These are phyloP conservation scores for Drosera spatulata DNA, from an alignment of 179 eudicot genomes.

Conservation along the genomic window DNA sequence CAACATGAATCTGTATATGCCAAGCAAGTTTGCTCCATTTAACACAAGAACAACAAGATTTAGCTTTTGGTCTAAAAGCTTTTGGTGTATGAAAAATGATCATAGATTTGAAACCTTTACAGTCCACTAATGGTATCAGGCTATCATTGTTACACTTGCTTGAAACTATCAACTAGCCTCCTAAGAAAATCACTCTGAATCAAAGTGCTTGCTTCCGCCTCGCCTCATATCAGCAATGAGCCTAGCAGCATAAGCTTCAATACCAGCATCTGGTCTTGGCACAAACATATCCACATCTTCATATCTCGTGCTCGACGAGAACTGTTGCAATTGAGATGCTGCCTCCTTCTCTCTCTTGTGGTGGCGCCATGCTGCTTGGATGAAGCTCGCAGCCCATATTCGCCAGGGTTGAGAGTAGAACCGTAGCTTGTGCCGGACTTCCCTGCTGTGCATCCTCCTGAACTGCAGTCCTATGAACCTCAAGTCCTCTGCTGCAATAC, in stretches of 20 bases:
- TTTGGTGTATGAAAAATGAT: too few relatives aligned
- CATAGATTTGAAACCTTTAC: too few relatives aligned
- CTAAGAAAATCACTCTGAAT: too few relatives aligned
- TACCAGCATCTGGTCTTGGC: slow-evolving; percentile 27
- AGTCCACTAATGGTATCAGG: too few relatives aligned
- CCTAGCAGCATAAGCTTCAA: slow-evolving; percentile 31
- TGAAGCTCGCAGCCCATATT: slow-evolving; percentile 52
- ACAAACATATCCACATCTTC: slow-evolving; percentile 11
- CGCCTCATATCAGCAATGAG: slow-evolving; percentile 32
- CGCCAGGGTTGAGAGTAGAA: slow-evolving; percentile 65
- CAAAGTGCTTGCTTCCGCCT: slow-evolving; percentile 21
- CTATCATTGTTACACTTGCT: too few relatives aligned
- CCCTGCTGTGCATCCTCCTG: slow-evolving; percentile 47
- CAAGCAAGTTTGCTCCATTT: too few relatives aligned
- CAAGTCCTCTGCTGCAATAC: slow-evolving; percentile 43
- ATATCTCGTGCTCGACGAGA: not conserved
- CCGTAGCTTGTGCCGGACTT: slow-evolving; percentile 46
- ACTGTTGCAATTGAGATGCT: slow-evolving; percentile 1
- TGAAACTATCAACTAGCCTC: too few relatives aligned
- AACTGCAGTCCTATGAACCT: slow-evolving; percentile 45
- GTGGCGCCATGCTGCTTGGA: slow-evolving; percentile 50
- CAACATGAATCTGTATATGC: too few relatives aligned
- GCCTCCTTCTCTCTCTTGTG: slow-evolving; percentile 13
- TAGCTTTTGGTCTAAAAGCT: too few relatives aligned
- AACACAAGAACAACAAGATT: too few relatives aligned